phyloP scores from a whole-genome alignment of 2,329 filamentous ascomycete species.

The Colletotrichum tanaceti region DNA sequence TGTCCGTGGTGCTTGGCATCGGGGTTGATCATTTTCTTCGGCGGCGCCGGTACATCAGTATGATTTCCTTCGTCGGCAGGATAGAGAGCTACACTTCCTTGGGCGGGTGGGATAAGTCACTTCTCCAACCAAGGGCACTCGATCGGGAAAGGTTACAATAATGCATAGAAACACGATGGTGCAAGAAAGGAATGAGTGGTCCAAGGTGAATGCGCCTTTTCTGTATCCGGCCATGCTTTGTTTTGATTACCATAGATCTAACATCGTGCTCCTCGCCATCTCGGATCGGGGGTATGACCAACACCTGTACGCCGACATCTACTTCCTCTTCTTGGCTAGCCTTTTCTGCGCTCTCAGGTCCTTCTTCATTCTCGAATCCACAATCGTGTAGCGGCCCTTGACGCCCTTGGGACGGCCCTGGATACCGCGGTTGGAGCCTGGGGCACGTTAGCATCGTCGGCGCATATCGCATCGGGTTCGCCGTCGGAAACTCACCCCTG shows the following conservation, averaged over 20 bases:
- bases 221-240: conserved; percentile 17
- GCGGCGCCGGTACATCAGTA: conserved; percentile 18
- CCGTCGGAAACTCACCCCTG: conserved; percentile 62
- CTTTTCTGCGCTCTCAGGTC: conserved; percentile 91
- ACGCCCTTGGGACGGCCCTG: conserved; percentile 89
- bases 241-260: conserved; percentile 31
- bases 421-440: conserved; percentile 78
- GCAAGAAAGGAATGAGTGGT: not conserved
- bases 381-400: conserved; percentile 97
- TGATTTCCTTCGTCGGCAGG: conserved; percentile 29
- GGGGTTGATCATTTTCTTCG: conserved; percentile 1
- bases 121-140: not conserved
- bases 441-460: conserved; percentile 19
- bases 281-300: conserved; percentile 29
- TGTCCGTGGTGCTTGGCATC: conserved; percentile 12
- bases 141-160: conserved; percentile 16
- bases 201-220: conserved; percentile 12
- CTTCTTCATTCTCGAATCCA: conserved; percentile 96
- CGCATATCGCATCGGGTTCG: not conserved
- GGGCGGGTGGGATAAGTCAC: conserved; percentile 10
- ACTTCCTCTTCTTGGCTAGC: conserved; percentile 75
- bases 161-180: conserved; percentile 11
- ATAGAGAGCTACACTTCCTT: conserved; percentile 19
- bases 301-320: conserved; percentile 39
- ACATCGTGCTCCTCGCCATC: conserved; percentile 25